Conservation (phyloP, 768 basidiomycete species). For the Hysterangium stoloniferum region DNA sequence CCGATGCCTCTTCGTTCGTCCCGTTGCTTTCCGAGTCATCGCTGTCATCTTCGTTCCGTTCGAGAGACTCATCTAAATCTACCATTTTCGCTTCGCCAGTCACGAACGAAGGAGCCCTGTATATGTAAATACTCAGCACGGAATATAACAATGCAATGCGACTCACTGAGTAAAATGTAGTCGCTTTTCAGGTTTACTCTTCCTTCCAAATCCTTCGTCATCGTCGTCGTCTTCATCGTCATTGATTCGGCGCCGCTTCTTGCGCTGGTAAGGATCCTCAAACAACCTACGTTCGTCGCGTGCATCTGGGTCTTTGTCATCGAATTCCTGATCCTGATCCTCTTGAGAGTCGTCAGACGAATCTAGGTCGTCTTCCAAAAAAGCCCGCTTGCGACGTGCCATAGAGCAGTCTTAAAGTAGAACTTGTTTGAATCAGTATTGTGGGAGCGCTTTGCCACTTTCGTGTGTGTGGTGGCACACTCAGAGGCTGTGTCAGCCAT, state of each 20-base stretch:
- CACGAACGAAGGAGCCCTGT: constrained; percentile 59
- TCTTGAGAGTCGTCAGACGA: constrained; percentile 48
- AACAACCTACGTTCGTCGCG: constrained; percentile 71
- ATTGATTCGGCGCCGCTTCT: constrained; percentile 49
- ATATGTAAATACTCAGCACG: constrained; percentile 12
- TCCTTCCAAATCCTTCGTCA: constrained; percentile 29
- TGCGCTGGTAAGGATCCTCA: constrained; percentile 67
- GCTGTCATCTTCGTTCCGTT: constrained; percentile 27
- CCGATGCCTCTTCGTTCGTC: constrained; percentile 14
- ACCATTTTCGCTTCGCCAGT: constrained; percentile 37
- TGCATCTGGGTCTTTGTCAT: constrained; percentile 45
- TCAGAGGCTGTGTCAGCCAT: too few relatives aligned
- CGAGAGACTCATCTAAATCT: constrained; percentile 35
- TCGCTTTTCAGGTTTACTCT: constrained; percentile 30
- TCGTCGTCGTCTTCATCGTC: constrained; percentile 70
- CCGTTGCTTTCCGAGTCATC: constrained; percentile 28
- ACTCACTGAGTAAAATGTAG: constrained; percentile 58
- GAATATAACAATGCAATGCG: neutral
- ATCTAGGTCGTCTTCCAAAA: constrained; percentile 70
- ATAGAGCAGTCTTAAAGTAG: constrained; percentile 31
- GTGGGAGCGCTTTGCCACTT: neutral
- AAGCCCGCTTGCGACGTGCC: constrained; percentile 68
- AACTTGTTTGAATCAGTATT: too few relatives aligned
- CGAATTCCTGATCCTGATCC: constrained; percentile 37
- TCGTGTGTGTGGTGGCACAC: neutral